Percentiles rank a stretch among this genome's conserved stretches.
phyloP scores from a whole-genome alignment of 352 stramenopile species.

The Globisporangium nunn region DNA sequence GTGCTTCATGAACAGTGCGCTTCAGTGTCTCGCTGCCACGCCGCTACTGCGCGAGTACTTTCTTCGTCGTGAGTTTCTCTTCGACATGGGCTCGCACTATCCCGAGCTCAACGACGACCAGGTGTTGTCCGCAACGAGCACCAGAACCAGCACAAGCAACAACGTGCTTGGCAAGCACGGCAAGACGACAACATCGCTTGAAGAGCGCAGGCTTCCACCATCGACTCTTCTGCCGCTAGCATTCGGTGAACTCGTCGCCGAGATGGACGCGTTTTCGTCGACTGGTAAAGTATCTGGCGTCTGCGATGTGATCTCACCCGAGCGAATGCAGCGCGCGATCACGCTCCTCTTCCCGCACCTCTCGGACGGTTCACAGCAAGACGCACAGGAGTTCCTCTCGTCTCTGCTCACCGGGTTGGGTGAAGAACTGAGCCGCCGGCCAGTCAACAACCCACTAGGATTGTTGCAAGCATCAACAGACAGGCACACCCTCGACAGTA shows the following conservation, averaged over 20 bases:
- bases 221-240: constrained; percentile 31
- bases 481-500: background rate
- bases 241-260: constrained; percentile 80
- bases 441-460: background rate
- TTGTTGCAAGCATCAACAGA: background rate
- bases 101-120: constrained; percentile 15
- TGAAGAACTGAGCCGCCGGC: constrained; percentile 86
- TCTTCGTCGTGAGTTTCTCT: constrained; percentile 67
- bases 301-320: constrained; percentile 42
- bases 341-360: constrained; percentile 84
- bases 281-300: constrained; percentile 17
- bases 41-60: constrained; percentile 89
- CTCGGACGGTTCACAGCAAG: constrained; percentile 90
- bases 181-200: background rate
- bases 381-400: constrained; percentile 92
- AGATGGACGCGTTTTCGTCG: constrained; percentile 30
- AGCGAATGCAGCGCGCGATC: constrained; percentile 70
- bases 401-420: constrained; percentile 90
- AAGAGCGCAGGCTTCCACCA: background rate
- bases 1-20: constrained; percentile 79
- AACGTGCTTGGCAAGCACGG: background rate
- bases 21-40: constrained; percentile 90
- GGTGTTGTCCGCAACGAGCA: background rate
- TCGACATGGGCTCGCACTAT: constrained; percentile 75
- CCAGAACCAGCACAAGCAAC: background rate